Percentiles rank a stretch among this genome's conserved stretches.
phyloP scores from a whole-genome alignment of 345 rosid genomes.

The Eucalyptus cladocalyx region DNA sequence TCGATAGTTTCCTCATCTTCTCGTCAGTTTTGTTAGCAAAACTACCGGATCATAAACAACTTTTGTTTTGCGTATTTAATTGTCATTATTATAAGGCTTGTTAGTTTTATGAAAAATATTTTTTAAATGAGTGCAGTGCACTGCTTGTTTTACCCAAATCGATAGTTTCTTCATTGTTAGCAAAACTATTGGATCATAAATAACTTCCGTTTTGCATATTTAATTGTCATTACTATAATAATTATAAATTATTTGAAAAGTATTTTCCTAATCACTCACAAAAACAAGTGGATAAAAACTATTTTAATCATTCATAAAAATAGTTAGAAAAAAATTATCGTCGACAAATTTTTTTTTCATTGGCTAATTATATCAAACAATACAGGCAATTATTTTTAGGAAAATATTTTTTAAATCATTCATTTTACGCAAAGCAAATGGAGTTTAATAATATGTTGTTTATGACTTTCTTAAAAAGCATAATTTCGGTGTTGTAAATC shows the following conservation, averaged over 20 bases:
- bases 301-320: neutral
- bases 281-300: neutral
- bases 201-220: neutral
- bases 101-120: no score
- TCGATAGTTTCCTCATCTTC: neutral
- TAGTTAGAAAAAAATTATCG: no score
- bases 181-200: neutral
- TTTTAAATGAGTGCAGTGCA: no score
- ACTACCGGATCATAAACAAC: neutral
- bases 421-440: fast-evolving
- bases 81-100: neutral
- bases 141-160: neutral
- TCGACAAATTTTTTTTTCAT: no score
- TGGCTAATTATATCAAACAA: neutral
- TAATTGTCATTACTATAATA: neutral
- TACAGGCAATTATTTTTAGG: fast-evolving
- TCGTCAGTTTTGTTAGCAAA: neutral
- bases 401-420: neutral
- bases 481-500: neutral
- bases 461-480: neutral
- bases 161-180: neutral
- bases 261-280: no score
- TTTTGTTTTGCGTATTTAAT: neutral
- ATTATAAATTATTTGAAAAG: no score
- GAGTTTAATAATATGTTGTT: neutral